These are phyloP conservation scores for Kwoniella shivajii DNA, from an alignment of 1,284 basidiomycete genomes.

Conservation along the genomic window DNA sequence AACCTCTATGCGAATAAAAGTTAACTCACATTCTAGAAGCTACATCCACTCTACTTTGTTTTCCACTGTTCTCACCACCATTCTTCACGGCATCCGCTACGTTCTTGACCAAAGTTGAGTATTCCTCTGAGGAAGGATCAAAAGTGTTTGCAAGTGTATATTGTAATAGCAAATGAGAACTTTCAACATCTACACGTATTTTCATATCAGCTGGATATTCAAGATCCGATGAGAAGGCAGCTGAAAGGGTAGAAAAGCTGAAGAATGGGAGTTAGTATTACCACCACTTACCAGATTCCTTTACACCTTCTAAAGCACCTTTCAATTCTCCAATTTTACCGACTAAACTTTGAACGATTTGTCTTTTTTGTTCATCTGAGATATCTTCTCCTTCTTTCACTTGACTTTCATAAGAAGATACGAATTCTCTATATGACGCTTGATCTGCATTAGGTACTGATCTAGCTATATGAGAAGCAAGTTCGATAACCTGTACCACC, in stretches of 20 bases:
- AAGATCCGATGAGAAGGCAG: not conserved
- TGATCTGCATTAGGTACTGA: constrained; percentile 68
- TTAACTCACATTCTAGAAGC: constrained; percentile 49
- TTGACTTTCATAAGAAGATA: constrained; percentile 64
- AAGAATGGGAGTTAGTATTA: too few relatives aligned
- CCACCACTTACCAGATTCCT: constrained; percentile 47
- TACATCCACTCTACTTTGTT: constrained; percentile 40
- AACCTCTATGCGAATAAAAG: not conserved
- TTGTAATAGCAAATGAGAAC: constrained; percentile 47
- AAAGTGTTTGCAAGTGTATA: constrained; percentile 44
- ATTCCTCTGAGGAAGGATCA: constrained; percentile 33
- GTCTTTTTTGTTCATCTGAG: constrained; percentile 59
- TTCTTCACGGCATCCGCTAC: constrained; percentile 44
- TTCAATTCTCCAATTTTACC: constrained; percentile 41
- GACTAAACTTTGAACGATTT: constrained; percentile 43
- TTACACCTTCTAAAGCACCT: constrained; percentile 47
- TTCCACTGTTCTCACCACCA: constrained; percentile 42
- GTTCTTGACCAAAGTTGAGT: constrained; percentile 33
- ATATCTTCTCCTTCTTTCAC: constrained; percentile 63
- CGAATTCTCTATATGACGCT: constrained; percentile 64
- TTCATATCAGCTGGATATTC: not conserved
- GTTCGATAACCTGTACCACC: constrained; percentile 74
- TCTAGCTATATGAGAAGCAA: constrained; percentile 74
- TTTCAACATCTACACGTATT: constrained; percentile 43
- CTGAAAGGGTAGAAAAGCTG: not conserved